Percentiles rank a stretch among this genome's conserved stretches.
Evolutionary conservation across 169 alveolate genomes (phyloP).

Genomic region (Cryptosporidium parvum): DNA sequence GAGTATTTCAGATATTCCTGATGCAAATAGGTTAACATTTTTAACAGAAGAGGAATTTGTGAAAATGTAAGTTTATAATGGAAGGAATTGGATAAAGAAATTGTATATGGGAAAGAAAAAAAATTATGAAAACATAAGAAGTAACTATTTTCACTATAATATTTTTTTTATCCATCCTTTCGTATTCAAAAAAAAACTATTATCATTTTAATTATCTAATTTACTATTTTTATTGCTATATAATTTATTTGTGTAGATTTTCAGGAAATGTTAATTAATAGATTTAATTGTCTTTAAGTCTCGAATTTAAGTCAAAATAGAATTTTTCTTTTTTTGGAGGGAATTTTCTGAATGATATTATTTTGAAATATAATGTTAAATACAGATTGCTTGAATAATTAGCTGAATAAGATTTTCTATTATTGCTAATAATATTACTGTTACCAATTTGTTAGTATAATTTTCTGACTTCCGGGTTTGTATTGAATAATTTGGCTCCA

Average conservation of each 20-base stretch:
- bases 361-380: background rate
- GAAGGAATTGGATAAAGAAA: background rate
- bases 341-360: background rate
- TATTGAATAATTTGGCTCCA: too few species aligned
- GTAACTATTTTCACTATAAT: background rate
- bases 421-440: background rate
- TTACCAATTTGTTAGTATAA: too few species aligned
- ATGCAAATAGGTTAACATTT: constrained; percentile 49
- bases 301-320: background rate
- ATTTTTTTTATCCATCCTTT: background rate
- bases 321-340: background rate
- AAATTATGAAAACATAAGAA: too few species aligned
- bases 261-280: constrained; percentile 7
- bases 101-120: background rate
- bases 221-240: background rate
- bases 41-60: constrained; percentile 46
- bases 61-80: constrained; percentile 39
- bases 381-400: background rate
- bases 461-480: background rate
- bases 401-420: background rate
- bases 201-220: background rate
- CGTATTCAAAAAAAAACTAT: background rate
- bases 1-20: constrained; percentile 48
- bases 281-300: constrained; percentile 2
- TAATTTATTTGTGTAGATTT: background rate